Evolutionary conservation across 2,329 filamentous ascomycete species (phyloP).

Genomic region (Botrytis deweyae): DNA sequence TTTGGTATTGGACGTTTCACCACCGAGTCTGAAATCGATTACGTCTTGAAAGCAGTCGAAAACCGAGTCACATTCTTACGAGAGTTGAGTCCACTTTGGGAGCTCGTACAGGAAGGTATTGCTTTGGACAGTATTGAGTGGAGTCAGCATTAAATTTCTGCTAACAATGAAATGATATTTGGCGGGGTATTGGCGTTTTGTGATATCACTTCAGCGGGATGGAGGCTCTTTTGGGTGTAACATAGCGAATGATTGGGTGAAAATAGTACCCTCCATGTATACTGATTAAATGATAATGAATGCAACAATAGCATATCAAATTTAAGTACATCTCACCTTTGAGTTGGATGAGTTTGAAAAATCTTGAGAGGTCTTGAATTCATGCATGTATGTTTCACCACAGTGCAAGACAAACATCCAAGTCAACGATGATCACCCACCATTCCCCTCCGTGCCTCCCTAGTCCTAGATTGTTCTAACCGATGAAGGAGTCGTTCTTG

Average conservation of each 20-base stretch:
- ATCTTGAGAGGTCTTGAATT: not conserved
- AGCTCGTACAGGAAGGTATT: slow-evolving; percentile 94
- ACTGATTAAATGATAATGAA: slow-evolving; percentile 16
- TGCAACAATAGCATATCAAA: slow-evolving; percentile 16
- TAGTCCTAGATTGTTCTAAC: not conserved
- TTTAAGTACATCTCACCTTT: not conserved
- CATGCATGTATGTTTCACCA: not conserved
- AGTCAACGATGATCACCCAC: not conserved
- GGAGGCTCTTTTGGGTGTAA: slow-evolving; percentile 13
- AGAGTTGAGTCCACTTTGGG: slow-evolving; percentile 94
- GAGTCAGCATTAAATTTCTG: slow-evolving; percentile 76
- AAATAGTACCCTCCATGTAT: slow-evolving; percentile 5
- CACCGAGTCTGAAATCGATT: slow-evolving; percentile 92
- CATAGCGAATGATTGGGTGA: slow-evolving; percentile 13
- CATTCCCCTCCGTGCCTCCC: not conserved
- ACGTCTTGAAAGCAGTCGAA: slow-evolving; percentile 89
- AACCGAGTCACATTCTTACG: slow-evolving; percentile 90
- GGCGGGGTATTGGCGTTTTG: slow-evolving; percentile 16
- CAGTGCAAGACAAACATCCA: not conserved
- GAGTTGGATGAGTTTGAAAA: not conserved
- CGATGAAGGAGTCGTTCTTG: not conserved
- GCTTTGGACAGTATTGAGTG: slow-evolving; percentile 96
- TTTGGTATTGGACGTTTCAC: slow-evolving; percentile 98
- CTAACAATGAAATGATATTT: slow-evolving; percentile 14
- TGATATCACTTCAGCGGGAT: slow-evolving; percentile 6